Evolutionary conservation across 257 asterid species (phyloP).

Genomic region (Przewalskia tangutica): DNA sequence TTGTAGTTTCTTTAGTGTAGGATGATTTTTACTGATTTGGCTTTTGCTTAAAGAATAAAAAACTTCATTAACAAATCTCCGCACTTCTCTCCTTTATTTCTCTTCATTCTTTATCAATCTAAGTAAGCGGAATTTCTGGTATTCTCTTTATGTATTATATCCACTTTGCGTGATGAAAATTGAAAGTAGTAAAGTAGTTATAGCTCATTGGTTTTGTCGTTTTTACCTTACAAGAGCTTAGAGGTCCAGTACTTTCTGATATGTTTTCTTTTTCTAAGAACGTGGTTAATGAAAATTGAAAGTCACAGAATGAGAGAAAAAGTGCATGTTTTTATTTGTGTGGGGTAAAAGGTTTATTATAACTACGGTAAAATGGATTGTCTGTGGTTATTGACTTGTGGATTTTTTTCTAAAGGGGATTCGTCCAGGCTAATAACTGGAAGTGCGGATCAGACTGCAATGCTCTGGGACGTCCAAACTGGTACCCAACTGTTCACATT

Average conservation of each 20-base stretch:
- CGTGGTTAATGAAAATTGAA: background rate
- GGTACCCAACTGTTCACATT: conserved; percentile 62
- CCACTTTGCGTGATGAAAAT: background rate
- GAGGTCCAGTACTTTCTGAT: background rate
- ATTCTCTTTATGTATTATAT: background rate
- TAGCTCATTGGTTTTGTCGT: background rate
- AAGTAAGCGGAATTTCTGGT: background rate
- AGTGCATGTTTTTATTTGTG: background rate
- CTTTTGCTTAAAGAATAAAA: background rate
- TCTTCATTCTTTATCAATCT: background rate
- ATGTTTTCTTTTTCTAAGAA: background rate
- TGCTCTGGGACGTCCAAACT: conserved; percentile 64
- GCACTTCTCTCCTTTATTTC: background rate
- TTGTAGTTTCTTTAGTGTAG: background rate
- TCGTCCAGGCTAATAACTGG: conserved; percentile 72
- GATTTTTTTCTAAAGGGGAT: conserved; percentile 41
- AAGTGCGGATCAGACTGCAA: conserved; percentile 92
- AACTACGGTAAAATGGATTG: background rate
- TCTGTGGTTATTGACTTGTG: background rate
- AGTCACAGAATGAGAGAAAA: background rate
- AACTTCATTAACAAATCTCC: background rate
- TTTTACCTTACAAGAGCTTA: background rate
- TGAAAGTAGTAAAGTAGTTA: background rate
- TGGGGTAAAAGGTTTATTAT: background rate
- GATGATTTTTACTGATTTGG: too few species aligned